Evolutionary conservation across 352 stramenopile species (phyloP).

Genomic region (Phytophthora sojae): DNA sequence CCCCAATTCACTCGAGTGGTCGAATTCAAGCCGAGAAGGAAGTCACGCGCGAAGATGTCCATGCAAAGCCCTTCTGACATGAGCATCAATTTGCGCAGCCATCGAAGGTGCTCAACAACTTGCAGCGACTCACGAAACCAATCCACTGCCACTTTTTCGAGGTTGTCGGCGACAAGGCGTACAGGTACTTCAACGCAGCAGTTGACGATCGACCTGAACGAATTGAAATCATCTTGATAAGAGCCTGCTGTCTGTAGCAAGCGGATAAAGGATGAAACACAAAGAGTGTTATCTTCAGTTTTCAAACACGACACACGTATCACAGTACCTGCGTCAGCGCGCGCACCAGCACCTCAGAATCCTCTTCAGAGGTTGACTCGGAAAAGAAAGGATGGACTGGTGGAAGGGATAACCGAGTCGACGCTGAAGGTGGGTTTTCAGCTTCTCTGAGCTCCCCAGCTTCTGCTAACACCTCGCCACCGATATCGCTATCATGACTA

Average conservation of each 20-base stretch:
- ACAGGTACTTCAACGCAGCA: constrained; percentile 55
- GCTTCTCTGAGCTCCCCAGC: not conserved
- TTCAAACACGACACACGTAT: not conserved
- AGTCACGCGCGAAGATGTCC: constrained; percentile 72
- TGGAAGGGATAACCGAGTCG: constrained; percentile 32
- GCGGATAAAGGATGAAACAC: not conserved
- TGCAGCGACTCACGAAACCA: constrained; percentile 53
- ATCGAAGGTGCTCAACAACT: constrained; percentile 59
- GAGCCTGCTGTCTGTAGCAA: constrained; percentile 19
- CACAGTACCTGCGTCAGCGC: constrained; percentile 29
- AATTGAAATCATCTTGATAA: constrained; percentile 31
- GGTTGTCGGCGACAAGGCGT: constrained; percentile 38
- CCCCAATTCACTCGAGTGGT: constrained; percentile 56
- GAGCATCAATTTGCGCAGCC: constrained; percentile 71
- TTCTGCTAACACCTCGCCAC: constrained; percentile 4
- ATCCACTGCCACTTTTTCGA: constrained; percentile 57
- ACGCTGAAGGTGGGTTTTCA: not conserved
- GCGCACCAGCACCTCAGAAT: constrained; percentile 28
- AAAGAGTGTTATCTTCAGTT: too few species aligned
- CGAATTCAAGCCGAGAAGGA: constrained; percentile 54
- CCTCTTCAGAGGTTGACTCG: constrained; percentile 14
- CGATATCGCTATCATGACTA: constrained; percentile 1
- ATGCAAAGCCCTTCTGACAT: constrained; percentile 82
- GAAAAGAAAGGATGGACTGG: constrained; percentile 45
- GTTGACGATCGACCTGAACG: constrained; percentile 56